Evolutionary conservation across 2,329 filamentous ascomycete genomes (phyloP).

Genomic region (Calonectria ilicicola): DNA sequence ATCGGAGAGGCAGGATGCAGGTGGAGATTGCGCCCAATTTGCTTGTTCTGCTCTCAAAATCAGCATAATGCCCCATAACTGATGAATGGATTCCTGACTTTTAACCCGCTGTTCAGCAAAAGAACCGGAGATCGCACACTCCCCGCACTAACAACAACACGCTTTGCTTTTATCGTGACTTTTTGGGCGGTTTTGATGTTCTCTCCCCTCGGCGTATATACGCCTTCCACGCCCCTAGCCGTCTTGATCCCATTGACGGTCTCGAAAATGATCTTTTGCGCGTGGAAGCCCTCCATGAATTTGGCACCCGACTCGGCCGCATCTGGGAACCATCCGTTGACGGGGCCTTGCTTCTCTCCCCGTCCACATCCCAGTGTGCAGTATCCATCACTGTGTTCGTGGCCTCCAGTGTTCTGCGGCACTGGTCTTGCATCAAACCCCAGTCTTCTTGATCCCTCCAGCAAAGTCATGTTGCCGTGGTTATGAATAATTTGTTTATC

Average conservation of each 20-base stretch:
- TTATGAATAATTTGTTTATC: constrained; percentile 74
- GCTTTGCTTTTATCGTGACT: constrained; percentile 17
- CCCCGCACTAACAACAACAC: constrained; percentile 17
- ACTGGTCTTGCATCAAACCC: constrained; percentile 75
- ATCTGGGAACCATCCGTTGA: constrained; percentile 78
- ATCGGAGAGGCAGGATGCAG: constrained; percentile 19
- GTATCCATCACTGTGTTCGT: constrained; percentile 73
- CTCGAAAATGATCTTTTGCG: constrained; percentile 74
- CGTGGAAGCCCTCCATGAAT: constrained; percentile 82
- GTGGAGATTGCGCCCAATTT: constrained; percentile 25
- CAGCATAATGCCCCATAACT: neutral
- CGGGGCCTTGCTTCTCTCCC: constrained; percentile 79
- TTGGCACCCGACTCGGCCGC: constrained; percentile 77
- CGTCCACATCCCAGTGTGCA: constrained; percentile 68
- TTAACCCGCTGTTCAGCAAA: constrained; percentile 9
- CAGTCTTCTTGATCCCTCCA: constrained; percentile 78
- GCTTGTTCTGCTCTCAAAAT: neutral
- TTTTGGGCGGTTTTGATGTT: neutral
- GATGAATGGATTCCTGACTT: neutral
- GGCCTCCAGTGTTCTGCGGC: constrained; percentile 79
- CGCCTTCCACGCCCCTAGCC: constrained; percentile 75
- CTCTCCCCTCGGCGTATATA: constrained; percentile 68
- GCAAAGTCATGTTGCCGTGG: constrained; percentile 71
- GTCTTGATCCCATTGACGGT: constrained; percentile 57
- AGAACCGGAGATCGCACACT: constrained; percentile 17